Evolutionary conservation across 176 grass and related monocot species (phyloP).

Genomic region (Triticum timopheevii): DNA sequence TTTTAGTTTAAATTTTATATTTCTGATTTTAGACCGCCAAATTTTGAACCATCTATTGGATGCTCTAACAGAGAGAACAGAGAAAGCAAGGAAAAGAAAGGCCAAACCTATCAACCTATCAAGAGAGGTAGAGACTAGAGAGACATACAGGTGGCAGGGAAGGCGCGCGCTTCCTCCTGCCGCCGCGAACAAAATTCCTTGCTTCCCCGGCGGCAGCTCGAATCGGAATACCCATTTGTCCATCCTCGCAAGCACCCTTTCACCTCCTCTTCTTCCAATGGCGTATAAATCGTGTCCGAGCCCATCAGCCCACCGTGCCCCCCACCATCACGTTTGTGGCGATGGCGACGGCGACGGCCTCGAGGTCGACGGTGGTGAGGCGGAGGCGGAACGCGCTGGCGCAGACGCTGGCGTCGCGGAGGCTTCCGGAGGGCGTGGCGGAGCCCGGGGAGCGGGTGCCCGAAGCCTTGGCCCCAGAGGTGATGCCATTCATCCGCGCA

Average conservation of each 20-base stretch:
- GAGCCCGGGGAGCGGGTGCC: constrained; percentile 40
- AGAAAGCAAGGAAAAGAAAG: too few species aligned
- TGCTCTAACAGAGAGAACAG: too few species aligned
- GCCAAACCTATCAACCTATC: too few species aligned
- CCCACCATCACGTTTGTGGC: not conserved
- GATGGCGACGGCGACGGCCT: not conserved
- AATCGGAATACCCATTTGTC: constrained; percentile 36
- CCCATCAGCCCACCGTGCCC: not conserved
- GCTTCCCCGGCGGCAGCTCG: constrained; percentile 27
- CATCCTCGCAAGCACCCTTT: constrained; percentile 10
- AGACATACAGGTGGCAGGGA: too few species aligned
- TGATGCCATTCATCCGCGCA: constrained; percentile 56
- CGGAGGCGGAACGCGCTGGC: constrained; percentile 35
- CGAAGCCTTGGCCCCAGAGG: constrained; percentile 37
- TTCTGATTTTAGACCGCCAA: too few species aligned
- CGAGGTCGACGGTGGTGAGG: constrained; percentile 20
- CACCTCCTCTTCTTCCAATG: constrained; percentile 6
- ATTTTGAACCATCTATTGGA: too few species aligned
- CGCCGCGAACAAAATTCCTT: constrained; percentile 42
- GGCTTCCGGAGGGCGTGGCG: constrained; percentile 34
- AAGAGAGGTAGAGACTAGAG: too few species aligned
- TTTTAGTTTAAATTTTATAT: too few species aligned
- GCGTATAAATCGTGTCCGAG: constrained; percentile 35
- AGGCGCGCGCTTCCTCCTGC: not conserved
- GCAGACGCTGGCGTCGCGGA: constrained; percentile 38